These are phyloP conservation scores for Pseudogymnoascus sp. DNA, from an alignment of 2,329 filamentous ascomycete genomes.

Conservation along the genomic window DNA sequence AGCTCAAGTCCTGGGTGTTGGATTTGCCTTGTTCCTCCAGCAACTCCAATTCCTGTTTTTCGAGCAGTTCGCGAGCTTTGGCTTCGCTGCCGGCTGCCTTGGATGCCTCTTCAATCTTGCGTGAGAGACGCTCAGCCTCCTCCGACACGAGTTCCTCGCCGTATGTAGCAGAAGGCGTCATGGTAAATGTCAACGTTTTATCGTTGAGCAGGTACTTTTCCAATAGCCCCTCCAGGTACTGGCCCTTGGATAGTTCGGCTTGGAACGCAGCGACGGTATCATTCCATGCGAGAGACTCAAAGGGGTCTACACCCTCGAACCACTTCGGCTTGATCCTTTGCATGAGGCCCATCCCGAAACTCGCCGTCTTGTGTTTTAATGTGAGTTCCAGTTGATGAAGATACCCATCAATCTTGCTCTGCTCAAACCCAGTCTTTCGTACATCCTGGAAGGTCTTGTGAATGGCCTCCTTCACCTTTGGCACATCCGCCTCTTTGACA, in stretches of 20 bases:
- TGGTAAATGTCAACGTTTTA: conserved; percentile 83
- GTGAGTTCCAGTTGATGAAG: conserved; percentile 90
- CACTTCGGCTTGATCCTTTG: conserved; percentile 83
- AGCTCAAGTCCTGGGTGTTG: conserved; percentile 75
- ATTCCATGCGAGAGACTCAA: conserved; percentile 86
- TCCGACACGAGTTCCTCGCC: conserved; percentile 65
- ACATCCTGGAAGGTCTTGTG: conserved; percentile 63
- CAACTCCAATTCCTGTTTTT: conserved; percentile 70
- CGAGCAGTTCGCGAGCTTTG: conserved; percentile 62
- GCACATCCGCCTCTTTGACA: conserved; percentile 72
- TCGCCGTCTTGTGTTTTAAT: conserved; percentile 91
- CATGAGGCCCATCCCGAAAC: conserved; percentile 85
- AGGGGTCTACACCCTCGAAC: conserved; percentile 93
- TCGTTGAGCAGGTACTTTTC: conserved; percentile 88
- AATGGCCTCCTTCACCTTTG: conserved; percentile 66
- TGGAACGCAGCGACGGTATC: conserved; percentile 80
- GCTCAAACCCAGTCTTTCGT: conserved; percentile 71
- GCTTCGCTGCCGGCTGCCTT: conserved; percentile 61
- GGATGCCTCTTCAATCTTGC: conserved; percentile 64
- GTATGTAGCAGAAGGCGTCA: conserved; percentile 75
- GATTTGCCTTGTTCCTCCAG: conserved; percentile 77
- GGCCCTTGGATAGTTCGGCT: conserved; percentile 60
- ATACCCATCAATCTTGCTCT: conserved; percentile 84
- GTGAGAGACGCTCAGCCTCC: conserved; percentile 64
- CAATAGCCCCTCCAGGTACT: conserved; percentile 75